phyloP scores from a whole-genome alignment of 2,329 filamentous ascomycete genomes.

The Talaromyces sp. region DNA sequence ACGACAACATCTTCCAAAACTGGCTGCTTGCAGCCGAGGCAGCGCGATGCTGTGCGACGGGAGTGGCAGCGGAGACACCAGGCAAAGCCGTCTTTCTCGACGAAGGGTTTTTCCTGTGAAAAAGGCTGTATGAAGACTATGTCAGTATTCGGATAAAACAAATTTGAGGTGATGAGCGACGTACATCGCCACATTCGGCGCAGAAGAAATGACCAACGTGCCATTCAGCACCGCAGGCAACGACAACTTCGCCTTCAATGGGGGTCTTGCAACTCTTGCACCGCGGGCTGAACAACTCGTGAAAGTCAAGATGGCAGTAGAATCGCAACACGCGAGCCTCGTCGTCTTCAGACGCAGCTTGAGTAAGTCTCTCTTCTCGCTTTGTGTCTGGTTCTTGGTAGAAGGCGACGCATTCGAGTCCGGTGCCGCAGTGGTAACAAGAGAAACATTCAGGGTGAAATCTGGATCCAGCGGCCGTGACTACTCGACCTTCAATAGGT shows the following conservation, averaged over 20 bases:
- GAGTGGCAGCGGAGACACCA: conserved; percentile 96
- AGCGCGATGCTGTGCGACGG: conserved; percentile 84
- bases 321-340: conserved; percentile 68
- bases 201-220: conserved; percentile 99
- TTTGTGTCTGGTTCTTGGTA: conserved; percentile 80
- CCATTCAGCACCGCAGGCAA: conserved; percentile 93
- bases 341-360: conserved; percentile 59
- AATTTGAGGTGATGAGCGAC: conserved; percentile 17
- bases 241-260: conserved; percentile 90
- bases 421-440: conserved; percentile 81
- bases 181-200: conserved; percentile 84
- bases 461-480: conserved; percentile 73
- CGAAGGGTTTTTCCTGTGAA: conserved; percentile 67
- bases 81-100: conserved; percentile 95
- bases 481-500: conserved; percentile 85
- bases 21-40: conserved; percentile 74
- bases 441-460: conserved; percentile 94
- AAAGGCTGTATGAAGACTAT: conserved; percentile 49
- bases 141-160: not conserved
- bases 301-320: conserved; percentile 98
- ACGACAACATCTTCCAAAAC: conserved; percentile 90
- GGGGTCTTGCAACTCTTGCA: conserved; percentile 97
- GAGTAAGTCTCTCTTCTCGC: conserved; percentile 66
- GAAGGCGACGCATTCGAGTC: conserved; percentile 92
- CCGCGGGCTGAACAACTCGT: conserved; percentile 85